Conservation (phyloP, 495 filamentous ascomycete species). For the Xylona heveae region DNA sequence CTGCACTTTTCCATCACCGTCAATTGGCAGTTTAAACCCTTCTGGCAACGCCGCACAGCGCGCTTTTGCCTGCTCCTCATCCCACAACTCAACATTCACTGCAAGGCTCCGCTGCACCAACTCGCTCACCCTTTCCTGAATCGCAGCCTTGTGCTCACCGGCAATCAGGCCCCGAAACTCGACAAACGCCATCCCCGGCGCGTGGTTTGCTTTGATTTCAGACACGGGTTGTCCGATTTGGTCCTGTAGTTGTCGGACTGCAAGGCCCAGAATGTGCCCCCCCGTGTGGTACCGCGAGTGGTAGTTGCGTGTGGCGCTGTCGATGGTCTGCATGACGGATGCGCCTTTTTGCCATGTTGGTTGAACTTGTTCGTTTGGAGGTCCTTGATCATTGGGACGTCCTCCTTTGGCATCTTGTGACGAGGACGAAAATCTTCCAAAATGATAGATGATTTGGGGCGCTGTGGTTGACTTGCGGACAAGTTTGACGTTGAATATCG, state of each 20-base stretch:
- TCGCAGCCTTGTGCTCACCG: conserved; percentile 31
- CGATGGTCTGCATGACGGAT: conserved; percentile 25
- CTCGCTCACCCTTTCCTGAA: conserved; percentile 30
- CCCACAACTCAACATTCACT: conserved; percentile 39
- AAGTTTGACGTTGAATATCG: conserved; percentile 23
- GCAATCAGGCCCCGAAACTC: conserved; percentile 39
- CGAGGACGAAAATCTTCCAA: conserved; percentile 35
- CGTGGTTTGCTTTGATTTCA: conserved; percentile 38
- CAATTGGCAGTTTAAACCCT: no score
- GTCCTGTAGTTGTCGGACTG: conserved; percentile 26
- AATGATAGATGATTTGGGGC: conserved; percentile 33
- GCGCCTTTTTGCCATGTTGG: conserved; percentile 16
- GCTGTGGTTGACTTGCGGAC: conserved; percentile 25
- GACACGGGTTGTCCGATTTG: no score
- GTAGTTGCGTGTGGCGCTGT: conserved; percentile 27
- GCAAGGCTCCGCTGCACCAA: conserved; percentile 26
- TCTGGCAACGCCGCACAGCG: no score
- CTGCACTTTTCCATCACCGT: conserved; percentile 22
- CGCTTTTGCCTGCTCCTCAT: conserved; percentile 24
- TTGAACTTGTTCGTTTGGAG: conserved; percentile 3
- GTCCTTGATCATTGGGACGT: no score
- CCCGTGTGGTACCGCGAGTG: conserved; percentile 42
- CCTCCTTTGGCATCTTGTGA: no score
- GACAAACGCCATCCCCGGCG: conserved; percentile 32
- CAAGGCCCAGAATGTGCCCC: conserved; percentile 38